Evolutionary conservation across 352 stramenopile genomes (phyloP), one percentile per base, ranked within the genome.

Genomic region (Phytophthora nicotianae): DNA sequence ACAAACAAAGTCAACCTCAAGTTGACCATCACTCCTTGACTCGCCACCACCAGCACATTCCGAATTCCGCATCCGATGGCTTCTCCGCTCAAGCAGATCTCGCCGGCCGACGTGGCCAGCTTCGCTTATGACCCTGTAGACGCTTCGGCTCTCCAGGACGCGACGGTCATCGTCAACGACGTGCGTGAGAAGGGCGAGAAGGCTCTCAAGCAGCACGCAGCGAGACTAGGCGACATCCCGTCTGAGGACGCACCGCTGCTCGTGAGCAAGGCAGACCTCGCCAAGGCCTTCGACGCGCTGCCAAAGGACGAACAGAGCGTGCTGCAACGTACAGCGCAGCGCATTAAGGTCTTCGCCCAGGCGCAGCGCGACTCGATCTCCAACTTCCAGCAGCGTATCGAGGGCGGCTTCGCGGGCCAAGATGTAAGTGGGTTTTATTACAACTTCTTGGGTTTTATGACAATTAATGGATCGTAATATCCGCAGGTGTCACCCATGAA

Each of bases 391-490:
- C 88, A 98, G 53, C 72, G 88, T 67, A 99, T 99, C 81, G 95
- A 97, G 4, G 97, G 97, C 43, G 97, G 97, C 20, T 89, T 94
- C 58, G 97, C 96, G 6, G 97, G 97, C 17, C 97, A 99, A 87
- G 94, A 97, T 55, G 79, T 50, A 50, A 33, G 45, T 50, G 13
- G 11, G 11, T 32, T n/a, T 32, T 49, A 49, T 27, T 17, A 33
- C 3, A 8, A n/a, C 3, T n/a, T 38, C 32, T 10, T 38, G 32
- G 32, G 32, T 38, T 6, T 38, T 17, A 17, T 38, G 10, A 3
- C 32, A n/a, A 38, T 17, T 4, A 6, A 5, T 38, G 2, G 32
- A 4, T 38, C n/a, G 23, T 24, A 23, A 24, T 46, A 14, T 38
- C 3, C n/a, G 32, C 14, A 50, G 45, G 45, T 85, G 8, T 81